Percentiles rank a stretch among this genome's conserved stretches.
Conservation (phyloP, 768 basidiomycete genomes). For the Dictyophora rubrovolvata region DNA sequence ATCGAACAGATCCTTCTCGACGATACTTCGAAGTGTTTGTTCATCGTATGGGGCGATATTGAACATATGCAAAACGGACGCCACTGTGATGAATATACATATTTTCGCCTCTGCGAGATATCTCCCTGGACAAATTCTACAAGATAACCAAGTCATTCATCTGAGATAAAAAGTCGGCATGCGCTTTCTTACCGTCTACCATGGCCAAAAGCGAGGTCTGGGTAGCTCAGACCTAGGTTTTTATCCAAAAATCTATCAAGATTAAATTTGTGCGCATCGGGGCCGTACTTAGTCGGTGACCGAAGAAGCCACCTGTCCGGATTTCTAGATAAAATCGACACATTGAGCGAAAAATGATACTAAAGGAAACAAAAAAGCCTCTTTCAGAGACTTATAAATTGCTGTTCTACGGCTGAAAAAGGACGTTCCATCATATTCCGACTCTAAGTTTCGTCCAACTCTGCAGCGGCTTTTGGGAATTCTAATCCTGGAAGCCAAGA, state of each 20-base stretch:
- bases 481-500: conserved; percentile 10
- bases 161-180: not conserved
- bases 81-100: conserved; percentile 8
- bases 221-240: not conserved
- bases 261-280: not conserved
- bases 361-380: not conserved
- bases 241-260: conserved; percentile 9
- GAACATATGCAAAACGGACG: not conserved
- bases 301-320: not conserved
- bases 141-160: not conserved
- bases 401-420: not conserved
- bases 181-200: not conserved
- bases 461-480: not conserved
- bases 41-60: too few species aligned
- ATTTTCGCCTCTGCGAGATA: conserved; percentile 3
- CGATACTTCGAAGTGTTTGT: too few species aligned
- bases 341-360: too few species aligned
- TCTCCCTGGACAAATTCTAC: conserved; percentile 10
- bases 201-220: not conserved
- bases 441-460: not conserved
- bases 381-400: conserved; percentile 7
- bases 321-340: too few species aligned
- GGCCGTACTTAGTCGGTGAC: conserved; percentile 18
- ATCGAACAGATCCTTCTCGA: too few species aligned
- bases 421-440: not conserved